Percentiles rank a stretch among this genome's conserved stretches.
phyloP scores from a whole-genome alignment of 2,329 filamentous ascomycete species.

The Stagonosporopsis vannaccii region DNA sequence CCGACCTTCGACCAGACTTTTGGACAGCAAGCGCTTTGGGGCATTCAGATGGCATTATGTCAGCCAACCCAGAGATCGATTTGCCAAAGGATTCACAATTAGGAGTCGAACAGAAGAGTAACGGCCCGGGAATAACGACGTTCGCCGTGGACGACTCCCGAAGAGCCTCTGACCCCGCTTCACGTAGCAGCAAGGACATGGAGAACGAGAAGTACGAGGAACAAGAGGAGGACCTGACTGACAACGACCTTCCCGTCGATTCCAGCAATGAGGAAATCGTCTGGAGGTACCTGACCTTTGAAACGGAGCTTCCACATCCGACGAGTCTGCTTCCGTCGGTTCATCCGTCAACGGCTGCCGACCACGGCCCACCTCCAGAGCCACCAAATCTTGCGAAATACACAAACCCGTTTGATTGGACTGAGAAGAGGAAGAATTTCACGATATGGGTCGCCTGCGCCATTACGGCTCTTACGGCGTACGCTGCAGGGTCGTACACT shows the following conservation, averaged over 20 bases:
- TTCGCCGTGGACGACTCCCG: slow-evolving; percentile 17
- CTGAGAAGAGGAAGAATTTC: slow-evolving; percentile 70
- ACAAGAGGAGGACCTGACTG: slow-evolving; percentile 21
- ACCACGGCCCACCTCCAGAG: slow-evolving; percentile 57
- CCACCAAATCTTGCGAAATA: slow-evolving; percentile 72
- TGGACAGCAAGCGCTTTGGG: not conserved
- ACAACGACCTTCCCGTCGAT: not conserved
- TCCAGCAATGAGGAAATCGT: slow-evolving; percentile 51
- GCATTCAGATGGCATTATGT: slow-evolving; percentile 38
- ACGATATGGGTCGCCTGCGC: slow-evolving; percentile 77
- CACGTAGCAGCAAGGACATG: slow-evolving; percentile 14
- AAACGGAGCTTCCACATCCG: slow-evolving; percentile 63
- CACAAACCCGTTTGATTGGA: slow-evolving; percentile 76
- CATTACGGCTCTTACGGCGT: slow-evolving; percentile 79
- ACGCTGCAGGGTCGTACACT: slow-evolving; percentile 81
- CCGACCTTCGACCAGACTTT: not conserved
- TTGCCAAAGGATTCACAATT: slow-evolving; percentile 35
- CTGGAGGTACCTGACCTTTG: slow-evolving; percentile 68
- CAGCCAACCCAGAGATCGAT: slow-evolving; percentile 45
- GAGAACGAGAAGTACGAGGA: slow-evolving; percentile 26
- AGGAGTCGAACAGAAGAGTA: slow-evolving; percentile 15
- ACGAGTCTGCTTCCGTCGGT: slow-evolving; percentile 23
- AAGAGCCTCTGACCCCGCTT: slow-evolving; percentile 22
- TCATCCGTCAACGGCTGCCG: slow-evolving; percentile 32
- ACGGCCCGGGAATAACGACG: slow-evolving; percentile 42